phyloP scores from a whole-genome alignment of 768 basidiomycete species.

The Crucibulum laeve region DNA sequence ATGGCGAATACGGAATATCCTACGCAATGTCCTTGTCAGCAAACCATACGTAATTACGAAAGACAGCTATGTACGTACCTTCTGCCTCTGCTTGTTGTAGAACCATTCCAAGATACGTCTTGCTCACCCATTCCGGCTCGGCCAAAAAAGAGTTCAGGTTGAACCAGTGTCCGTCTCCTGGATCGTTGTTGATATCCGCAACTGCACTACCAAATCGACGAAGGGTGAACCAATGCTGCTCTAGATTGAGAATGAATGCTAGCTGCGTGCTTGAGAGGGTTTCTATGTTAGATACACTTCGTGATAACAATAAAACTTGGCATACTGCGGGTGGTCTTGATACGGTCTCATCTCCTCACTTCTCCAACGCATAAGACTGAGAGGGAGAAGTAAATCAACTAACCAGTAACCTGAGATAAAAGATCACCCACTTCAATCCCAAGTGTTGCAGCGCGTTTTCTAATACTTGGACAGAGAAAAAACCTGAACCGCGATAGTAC shows the following conservation, averaged over 20 bases:
- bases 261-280: slow-evolving; percentile 57
- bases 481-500: slow-evolving; percentile 43
- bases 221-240: slow-evolving; percentile 88
- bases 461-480: slow-evolving; percentile 89
- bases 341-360: slow-evolving; percentile 76
- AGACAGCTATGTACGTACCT: slow-evolving; percentile 40
- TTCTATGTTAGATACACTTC: background rate
- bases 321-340: slow-evolving; percentile 75
- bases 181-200: slow-evolving; percentile 34
- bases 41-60: background rate
- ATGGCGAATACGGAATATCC: slow-evolving; percentile 84
- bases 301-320: slow-evolving; percentile 1
- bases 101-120: slow-evolving; percentile 80
- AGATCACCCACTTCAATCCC: slow-evolving; percentile 62
- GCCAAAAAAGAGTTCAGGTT: slow-evolving; percentile 77
- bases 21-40: slow-evolving; percentile 19
- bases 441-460: slow-evolving; percentile 82
- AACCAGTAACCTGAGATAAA: too few relatives aligned
- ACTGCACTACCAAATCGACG: slow-evolving; percentile 67
- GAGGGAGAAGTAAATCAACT: slow-evolving; percentile 4
- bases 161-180: slow-evolving; percentile 73
- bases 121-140: slow-evolving; percentile 78
- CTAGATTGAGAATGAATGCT: slow-evolving; percentile 82
- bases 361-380: slow-evolving; percentile 79
- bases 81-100: slow-evolving; percentile 84